Conservation (phyloP, 305 asterid genomes). For the Fraxinus paxiana region DNA sequence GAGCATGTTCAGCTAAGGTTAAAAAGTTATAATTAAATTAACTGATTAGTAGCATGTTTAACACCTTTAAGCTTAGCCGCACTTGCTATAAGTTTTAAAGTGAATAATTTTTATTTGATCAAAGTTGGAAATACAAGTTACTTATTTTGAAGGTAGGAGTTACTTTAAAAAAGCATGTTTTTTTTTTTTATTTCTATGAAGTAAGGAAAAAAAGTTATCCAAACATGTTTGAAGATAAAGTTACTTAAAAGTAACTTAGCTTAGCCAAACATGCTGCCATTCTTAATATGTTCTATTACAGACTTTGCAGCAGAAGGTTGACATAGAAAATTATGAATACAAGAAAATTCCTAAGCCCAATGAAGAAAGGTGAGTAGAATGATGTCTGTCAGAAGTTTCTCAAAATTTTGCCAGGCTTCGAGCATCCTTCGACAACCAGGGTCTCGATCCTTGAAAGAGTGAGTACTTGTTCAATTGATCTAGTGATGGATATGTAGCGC, state of each 20-base stretch:
- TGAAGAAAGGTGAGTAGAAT: constrained; percentile 41
- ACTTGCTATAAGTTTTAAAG: not conserved
- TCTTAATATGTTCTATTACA: constrained; percentile 25
- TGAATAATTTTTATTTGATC: not conserved
- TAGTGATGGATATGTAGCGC: not conserved
- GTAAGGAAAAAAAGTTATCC: not conserved
- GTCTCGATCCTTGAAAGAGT: not conserved
- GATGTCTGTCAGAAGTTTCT: not conserved
- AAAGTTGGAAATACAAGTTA: not conserved
- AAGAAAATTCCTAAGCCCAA: constrained; percentile 76
- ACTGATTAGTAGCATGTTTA: not conserved
- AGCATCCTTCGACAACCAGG: not conserved
- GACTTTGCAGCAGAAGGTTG: constrained; percentile 74
- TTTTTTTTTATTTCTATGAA: not conserved
- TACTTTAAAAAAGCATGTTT: not conserved
- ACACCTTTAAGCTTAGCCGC: not conserved
- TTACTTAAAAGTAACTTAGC: not conserved
- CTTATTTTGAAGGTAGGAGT: not conserved
- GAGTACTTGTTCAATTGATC: not conserved
- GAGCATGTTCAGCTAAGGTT: not conserved
- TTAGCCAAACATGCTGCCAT: not conserved
- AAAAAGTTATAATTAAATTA: not conserved
- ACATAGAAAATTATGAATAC: constrained; percentile 75
- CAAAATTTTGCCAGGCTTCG: constrained; percentile 1
- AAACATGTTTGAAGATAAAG: not conserved